Conservation (phyloP, 2,329 filamentous ascomycete species). For the Cladophialophora bantiana region DNA sequence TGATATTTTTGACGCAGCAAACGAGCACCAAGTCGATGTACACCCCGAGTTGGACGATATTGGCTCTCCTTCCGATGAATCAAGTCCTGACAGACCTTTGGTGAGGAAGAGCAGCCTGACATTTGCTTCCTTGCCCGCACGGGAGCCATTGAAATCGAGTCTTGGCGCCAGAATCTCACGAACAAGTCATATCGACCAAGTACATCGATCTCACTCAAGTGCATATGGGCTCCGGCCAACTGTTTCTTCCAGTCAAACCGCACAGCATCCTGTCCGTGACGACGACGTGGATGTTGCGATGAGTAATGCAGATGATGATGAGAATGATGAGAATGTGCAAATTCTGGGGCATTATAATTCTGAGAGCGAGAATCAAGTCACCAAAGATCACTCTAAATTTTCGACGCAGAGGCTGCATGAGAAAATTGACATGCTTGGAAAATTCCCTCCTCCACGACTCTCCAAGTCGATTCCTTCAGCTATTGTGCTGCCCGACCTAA, state of each 20-base stretch:
- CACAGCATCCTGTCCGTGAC: conserved; percentile 6
- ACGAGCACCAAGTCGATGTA: conserved; percentile 42
- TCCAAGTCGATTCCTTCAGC: conserved; percentile 54
- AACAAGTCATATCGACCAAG: conserved; percentile 72
- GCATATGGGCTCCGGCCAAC: conserved; percentile 61
- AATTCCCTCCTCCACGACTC: conserved; percentile 57
- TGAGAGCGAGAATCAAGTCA: conserved; percentile 56
- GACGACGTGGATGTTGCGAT: conserved; percentile 32
- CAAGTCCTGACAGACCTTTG: conserved; percentile 65
- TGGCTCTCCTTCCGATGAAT: conserved; percentile 56
- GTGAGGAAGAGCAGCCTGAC: conserved; percentile 94
- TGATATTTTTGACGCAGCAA: background rate
- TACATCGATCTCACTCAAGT: conserved; percentile 55
- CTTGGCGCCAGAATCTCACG: conserved; percentile 75
- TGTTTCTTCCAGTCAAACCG: conserved; percentile 14
- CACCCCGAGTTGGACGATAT: conserved; percentile 54
- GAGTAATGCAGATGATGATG: conserved; percentile 28
- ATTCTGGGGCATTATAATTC: conserved; percentile 49
- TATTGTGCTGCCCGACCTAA: conserved; percentile 22
- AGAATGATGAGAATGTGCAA: conserved; percentile 33
- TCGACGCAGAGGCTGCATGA: conserved; percentile 94
- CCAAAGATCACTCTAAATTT: conserved; percentile 76
- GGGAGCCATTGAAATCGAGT: conserved; percentile 90
- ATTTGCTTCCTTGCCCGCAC: conserved; percentile 89
- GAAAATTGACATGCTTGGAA: conserved; percentile 78